These are phyloP conservation scores for Guillardia theta DNA, from an alignment of 78 protist genomes.

Conservation along the genomic window DNA sequence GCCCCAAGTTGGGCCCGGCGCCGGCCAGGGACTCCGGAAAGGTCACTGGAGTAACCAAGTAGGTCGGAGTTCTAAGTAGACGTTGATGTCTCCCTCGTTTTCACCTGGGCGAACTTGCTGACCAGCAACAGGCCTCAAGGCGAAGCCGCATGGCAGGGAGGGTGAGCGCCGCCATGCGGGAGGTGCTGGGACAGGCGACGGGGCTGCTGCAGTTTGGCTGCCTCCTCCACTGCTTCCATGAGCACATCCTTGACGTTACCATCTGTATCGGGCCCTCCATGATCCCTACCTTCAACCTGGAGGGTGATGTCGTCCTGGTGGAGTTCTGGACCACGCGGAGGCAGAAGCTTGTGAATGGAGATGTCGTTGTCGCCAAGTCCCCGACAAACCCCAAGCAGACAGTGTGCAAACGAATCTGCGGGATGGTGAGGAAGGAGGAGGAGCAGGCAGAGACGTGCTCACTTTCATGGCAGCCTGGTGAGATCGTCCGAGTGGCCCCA, in stretches of 20 bases:
- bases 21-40: too few relatives aligned
- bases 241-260: slow-evolving; percentile 2
- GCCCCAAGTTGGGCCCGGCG: too few relatives aligned
- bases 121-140: too few relatives aligned
- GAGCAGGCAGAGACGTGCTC: too few relatives aligned
- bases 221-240: slow-evolving; percentile 16
- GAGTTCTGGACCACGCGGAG: background rate
- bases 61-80: too few relatives aligned
- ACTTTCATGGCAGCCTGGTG: background rate
- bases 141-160: too few relatives aligned
- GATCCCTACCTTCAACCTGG: slow-evolving; percentile 41
- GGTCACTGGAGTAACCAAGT: too few relatives aligned
- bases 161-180: too few relatives aligned
- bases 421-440: slow-evolving; percentile 24
- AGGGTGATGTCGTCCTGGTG: slow-evolving; percentile 31
- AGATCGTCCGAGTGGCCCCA: background rate
- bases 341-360: background rate
- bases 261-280: slow-evolving; percentile 50
- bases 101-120: too few relatives aligned
- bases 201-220: background rate
- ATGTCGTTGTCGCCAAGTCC: slow-evolving; percentile 31
- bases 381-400: slow-evolving; percentile 1
- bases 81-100: too few relatives aligned
- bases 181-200: background rate
- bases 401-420: slow-evolving; percentile 53